Conservation (phyloP, 1,284 basidiomycete species). For the Heterobasidion parviporum region DNA sequence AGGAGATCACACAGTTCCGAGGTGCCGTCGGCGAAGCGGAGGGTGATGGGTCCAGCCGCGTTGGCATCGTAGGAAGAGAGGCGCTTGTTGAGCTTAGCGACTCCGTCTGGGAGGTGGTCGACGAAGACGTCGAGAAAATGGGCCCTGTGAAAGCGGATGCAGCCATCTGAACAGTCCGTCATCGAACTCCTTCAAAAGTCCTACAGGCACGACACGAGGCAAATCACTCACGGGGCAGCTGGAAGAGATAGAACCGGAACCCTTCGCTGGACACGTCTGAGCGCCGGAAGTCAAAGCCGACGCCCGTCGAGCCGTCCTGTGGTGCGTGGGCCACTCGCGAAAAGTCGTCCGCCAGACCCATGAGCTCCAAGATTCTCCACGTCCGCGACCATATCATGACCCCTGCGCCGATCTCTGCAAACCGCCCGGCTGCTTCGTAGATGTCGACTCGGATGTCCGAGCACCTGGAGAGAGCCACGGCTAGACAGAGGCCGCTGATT, state of each 20-base stretch:
- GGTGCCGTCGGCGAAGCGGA: conserved; percentile 29
- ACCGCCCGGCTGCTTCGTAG: conserved; percentile 33
- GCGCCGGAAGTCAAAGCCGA: conserved; percentile 29
- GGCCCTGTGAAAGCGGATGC: conserved; percentile 33
- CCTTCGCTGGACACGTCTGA: conserved; percentile 27
- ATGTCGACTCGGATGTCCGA: conserved; percentile 29
- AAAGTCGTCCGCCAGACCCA: conserved; percentile 28
- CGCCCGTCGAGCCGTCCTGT: conserved; percentile 22
- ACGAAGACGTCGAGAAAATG: conserved; percentile 33
- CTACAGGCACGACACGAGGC: background rate
- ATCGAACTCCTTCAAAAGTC: background rate
- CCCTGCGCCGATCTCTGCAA: conserved; percentile 37
- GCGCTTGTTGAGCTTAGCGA: conserved; percentile 31
- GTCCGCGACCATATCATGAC: conserved; percentile 31
- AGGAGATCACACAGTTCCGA: conserved; percentile 33
- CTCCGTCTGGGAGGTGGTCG: conserved; percentile 24
- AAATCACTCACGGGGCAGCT: conserved; percentile 24
- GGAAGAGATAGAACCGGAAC: conserved; percentile 23
- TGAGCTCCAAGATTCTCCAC: conserved; percentile 28
- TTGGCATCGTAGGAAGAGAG: conserved; percentile 20
- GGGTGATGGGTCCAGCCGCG: conserved; percentile 1
- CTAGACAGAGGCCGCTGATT: conserved; percentile 32
- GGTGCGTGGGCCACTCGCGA: conserved; percentile 29
- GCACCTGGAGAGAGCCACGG: conserved; percentile 27
- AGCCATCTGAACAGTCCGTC: conserved; percentile 15